A percentile compares a stretch with the other conserved stretches of the same genome.
These are phyloP conservation scores for Termitomyces sp. DNA, from an alignment of 768 basidiomycete genomes.

Conservation along the genomic window DNA sequence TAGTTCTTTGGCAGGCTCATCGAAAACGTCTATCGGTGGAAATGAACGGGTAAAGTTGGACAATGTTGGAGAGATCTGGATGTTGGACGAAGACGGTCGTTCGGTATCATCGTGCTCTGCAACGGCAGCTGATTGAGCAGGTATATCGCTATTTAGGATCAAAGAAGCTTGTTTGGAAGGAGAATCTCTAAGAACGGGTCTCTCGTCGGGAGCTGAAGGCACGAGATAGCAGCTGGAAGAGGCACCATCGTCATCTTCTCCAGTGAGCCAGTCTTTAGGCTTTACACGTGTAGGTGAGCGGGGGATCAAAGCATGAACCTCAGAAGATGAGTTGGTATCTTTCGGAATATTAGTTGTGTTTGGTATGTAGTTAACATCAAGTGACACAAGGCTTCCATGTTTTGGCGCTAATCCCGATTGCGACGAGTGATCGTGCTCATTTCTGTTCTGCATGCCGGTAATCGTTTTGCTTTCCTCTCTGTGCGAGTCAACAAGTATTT, in stretches of 20 bases:
- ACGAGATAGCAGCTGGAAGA: conserved; percentile 10
- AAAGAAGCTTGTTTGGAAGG: conserved; percentile 70
- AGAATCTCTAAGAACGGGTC: conserved; percentile 58
- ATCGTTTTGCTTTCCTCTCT: conserved; percentile 1
- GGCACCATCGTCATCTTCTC: conserved; percentile 40
- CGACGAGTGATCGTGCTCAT: conserved; percentile 5
- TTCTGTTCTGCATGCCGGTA: not conserved
- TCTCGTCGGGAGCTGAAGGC: conserved; percentile 18
- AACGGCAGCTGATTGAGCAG: conserved; percentile 30
- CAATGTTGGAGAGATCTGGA: conserved; percentile 28
- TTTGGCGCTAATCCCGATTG: conserved; percentile 45
- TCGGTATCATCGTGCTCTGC: conserved; percentile 28
- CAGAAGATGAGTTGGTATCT: not conserved
- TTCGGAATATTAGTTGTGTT: not conserved
- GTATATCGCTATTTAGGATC: conserved; percentile 41
- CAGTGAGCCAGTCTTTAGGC: conserved; percentile 69
- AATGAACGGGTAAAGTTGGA: conserved; percentile 30
- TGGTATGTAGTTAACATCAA: conserved; percentile 23
- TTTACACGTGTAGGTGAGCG: not conserved
- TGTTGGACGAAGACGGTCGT: conserved; percentile 12
- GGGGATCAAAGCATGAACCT: not conserved
- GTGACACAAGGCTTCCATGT: conserved; percentile 40
- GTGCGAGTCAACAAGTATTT: not conserved
- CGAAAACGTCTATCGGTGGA: conserved; percentile 25
- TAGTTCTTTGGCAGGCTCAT: conserved; percentile 7